Percentiles rank a stretch among this genome's conserved stretches.
Evolutionary conservation across 805 yeast species (phyloP).

Genomic region (Metschnikowia lachancei): DNA sequence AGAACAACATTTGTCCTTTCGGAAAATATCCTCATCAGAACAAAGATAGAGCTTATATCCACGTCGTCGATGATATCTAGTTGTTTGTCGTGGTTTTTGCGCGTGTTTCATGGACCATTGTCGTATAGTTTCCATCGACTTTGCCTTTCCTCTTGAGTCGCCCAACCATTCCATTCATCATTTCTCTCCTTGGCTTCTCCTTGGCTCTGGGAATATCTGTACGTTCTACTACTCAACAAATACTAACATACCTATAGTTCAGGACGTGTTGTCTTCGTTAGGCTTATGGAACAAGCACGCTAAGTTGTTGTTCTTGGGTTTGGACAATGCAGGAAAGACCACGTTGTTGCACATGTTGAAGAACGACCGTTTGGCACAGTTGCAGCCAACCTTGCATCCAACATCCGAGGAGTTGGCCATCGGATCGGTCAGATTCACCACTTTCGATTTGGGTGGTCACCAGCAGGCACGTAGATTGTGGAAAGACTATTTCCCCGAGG

Average conservation of each 20-base stretch:
- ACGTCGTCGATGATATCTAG: no score
- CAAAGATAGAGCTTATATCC: no score
- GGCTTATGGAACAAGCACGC: constrained; percentile 52
- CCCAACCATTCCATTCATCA: no score
- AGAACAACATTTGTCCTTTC: no score
- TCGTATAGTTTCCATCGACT: no score
- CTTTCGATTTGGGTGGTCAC: constrained; percentile 98
- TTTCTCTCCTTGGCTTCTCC: no score
- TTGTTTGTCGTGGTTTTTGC: no score
- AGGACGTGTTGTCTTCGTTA: constrained; percentile 44
- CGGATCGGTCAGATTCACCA: constrained; percentile 94
- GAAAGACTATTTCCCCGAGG: constrained; percentile 99
- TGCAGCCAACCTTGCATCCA: constrained; percentile 98
- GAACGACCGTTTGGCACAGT: constrained; percentile 95
- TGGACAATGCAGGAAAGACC: constrained; percentile 49
- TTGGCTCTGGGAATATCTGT: no score
- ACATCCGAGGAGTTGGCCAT: constrained; percentile 97
- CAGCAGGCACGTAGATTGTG: constrained; percentile 98
- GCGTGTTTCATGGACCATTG: no score
- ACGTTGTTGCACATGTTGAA: constrained; percentile 50
- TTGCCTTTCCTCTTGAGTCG: no score
- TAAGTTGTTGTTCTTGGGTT: constrained; percentile 45
- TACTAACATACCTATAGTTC: constrained; percentile 34
- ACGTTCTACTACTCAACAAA: not conserved
- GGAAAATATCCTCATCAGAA: no score